Base-by-base conservation (phyloP, 768 basidiomycete genomes). In the Lentinula raphanica region DNA sequence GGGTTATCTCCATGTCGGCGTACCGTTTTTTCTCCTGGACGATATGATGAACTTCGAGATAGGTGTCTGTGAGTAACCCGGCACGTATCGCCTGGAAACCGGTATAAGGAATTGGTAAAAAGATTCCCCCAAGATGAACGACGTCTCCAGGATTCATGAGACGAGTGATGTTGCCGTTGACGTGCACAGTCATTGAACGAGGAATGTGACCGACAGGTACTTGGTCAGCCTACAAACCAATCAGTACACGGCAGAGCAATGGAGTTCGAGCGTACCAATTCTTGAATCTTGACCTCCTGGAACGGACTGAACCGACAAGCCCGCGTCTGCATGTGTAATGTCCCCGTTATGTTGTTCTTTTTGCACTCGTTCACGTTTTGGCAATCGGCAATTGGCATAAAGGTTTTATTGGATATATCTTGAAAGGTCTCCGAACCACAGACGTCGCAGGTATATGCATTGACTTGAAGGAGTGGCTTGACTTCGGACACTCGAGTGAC, bases 151-250 rank as follows among this genome's bases (percentile, higher is more conserved):
- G 97, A 66, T 88, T 94, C 85, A 98, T 87, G 59, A 82, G 77
- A 31, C 97, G 89, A 7, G 94, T 95, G 35, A 97, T 80, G 59
- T 81, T 87, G 23, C 97, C 97, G 62, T 92, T 86, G 32, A 98
- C 79, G 68, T 99, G 94, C n/a, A 97, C 72, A 0, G 94, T 94
- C 97, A 98, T 98, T 2, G 95, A 94, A 38, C 97, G 88, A 23
- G 97, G 97, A 58, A 99, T 99, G 70, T 99, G 97, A 3, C 97
- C 97, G 48, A 99, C 96, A 23, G 97, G 97, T 1, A 99, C 97
- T 86, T 99, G 97, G 67, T 98, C 96, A 25, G 96, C 91, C 94
- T 94, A 64, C 0, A 48, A 58, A 46, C 48, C 59, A 32, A 45
- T 49, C 3, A 48, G 56, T 44, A 56, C 56, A 8, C 17, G 4